Evolutionary conservation across 768 basidiomycete genomes (phyloP).

Genomic region (Dioszegia crocea): DNA sequence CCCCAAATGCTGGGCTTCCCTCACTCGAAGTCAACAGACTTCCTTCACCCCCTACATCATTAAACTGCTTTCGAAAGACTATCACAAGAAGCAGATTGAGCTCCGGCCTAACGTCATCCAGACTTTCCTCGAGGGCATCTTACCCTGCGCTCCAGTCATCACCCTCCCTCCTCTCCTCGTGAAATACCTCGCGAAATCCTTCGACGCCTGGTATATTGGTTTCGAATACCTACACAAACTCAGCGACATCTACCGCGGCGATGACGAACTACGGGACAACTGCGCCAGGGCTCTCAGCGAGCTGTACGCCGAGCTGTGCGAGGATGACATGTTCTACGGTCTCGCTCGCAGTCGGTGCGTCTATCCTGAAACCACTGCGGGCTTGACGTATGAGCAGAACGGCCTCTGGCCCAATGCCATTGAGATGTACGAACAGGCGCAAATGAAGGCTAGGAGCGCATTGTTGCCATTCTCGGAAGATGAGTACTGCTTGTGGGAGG

Average conservation of each 20-base stretch:
- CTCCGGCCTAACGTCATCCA: constrained; percentile 87
- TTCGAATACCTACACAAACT: constrained; percentile 78
- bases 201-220: constrained; percentile 88
- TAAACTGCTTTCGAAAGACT: constrained; percentile 84
- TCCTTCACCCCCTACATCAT: constrained; percentile 87
- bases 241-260: constrained; percentile 73
- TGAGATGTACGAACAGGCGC: constrained; percentile 80
- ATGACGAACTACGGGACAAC: constrained; percentile 71
- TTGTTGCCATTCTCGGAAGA: constrained; percentile 84
- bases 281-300: constrained; percentile 88
- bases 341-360: constrained; percentile 85
- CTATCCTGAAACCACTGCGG: constrained; percentile 80
- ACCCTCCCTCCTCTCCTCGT: constrained; percentile 88
- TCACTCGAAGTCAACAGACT: constrained; percentile 78
- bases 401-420: constrained; percentile 96
- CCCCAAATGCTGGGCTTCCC: constrained; percentile 75
- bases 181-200: constrained; percentile 94
- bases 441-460: constrained; percentile 74
- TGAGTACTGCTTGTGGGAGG: constrained; percentile 98
- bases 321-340: constrained; percentile 97
- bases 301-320: constrained; percentile 88
- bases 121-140: constrained; percentile 76
- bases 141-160: constrained; percentile 81
- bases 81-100: constrained; percentile 82
- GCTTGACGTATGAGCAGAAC: constrained; percentile 85